Percentiles rank a stretch among this genome's conserved stretches.
These are phyloP conservation scores for Nannochloropsis salina DNA, from an alignment of 108 stramenopile genomes.

Conservation along the genomic window DNA sequence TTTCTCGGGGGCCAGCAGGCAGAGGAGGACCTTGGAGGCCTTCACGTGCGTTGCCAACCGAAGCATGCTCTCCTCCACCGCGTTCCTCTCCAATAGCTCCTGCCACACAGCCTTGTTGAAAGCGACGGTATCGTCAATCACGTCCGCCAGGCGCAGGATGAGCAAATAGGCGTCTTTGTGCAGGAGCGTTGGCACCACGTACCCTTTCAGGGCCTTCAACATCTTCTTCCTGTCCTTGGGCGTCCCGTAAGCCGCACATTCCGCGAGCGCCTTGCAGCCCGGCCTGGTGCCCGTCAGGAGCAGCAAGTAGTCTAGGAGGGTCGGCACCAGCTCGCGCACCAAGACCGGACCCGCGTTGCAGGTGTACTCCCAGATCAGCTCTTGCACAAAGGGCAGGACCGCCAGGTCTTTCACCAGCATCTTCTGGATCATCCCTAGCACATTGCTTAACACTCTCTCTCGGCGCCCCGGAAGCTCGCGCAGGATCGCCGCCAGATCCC, in stretches of 20 bases:
- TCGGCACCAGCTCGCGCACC: background rate
- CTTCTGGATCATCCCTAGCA: constrained; percentile 26
- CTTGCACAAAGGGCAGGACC: constrained; percentile 39
- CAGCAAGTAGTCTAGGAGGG: background rate
- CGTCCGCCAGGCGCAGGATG: background rate
- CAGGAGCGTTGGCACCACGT: background rate
- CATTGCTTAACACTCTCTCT: background rate
- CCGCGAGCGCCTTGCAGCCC: constrained; percentile 5
- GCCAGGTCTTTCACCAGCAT: constrained; percentile 36
- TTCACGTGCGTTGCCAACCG: background rate
- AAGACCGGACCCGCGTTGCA: background rate
- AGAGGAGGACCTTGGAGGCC: background rate
- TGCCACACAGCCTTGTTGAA: constrained; percentile 9
- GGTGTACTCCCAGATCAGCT: constrained; percentile 46
- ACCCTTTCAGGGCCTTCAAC: background rate
- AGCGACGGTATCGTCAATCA: constrained; percentile 18
- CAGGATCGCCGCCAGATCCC: constrained; percentile 35
- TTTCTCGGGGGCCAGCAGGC: background rate
- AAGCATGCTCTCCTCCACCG: background rate
- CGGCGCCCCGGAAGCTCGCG: constrained; percentile 34
- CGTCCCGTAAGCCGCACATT: constrained; percentile 21
- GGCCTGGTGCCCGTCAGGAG: background rate
- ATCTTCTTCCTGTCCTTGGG: constrained; percentile 34
- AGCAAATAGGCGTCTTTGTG: constrained; percentile 27
- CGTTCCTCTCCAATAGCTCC: background rate